These are phyloP conservation scores for Chlorencoelia australis DNA, from an alignment of 2,329 filamentous ascomycete genomes.

Conservation along the genomic window DNA sequence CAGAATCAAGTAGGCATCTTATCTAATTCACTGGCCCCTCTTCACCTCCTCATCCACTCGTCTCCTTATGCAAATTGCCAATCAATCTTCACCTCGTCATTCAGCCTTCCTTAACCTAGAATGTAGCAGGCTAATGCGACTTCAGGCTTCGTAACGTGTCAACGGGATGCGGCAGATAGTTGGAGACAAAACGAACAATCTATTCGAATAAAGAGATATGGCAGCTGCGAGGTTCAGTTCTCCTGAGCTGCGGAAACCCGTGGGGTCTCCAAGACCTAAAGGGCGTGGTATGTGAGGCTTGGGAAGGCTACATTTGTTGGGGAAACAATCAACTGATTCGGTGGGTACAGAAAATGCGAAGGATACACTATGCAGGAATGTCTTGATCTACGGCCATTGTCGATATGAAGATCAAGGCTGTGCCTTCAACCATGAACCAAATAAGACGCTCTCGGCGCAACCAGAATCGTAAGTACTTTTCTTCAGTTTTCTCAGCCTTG, in stretches of 20 bases:
- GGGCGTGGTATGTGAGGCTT: constrained; percentile 36
- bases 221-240: constrained; percentile 25
- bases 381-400: constrained; percentile 87
- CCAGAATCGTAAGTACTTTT: constrained; percentile 39
- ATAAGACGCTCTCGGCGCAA: constrained; percentile 42
- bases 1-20: constrained; percentile 22
- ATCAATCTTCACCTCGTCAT: background rate
- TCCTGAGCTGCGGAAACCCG: constrained; percentile 27
- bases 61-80: background rate
- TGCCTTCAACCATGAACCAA: constrained; percentile 77
- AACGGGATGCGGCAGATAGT: constrained; percentile 26
- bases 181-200: constrained; percentile 10
- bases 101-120: too few relatives aligned
- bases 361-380: constrained; percentile 84
- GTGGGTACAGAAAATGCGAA: constrained; percentile 56
- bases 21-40: background rate
- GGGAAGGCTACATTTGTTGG: background rate
- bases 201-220: constrained; percentile 17
- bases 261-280: constrained; percentile 48
- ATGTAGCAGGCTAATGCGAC: constrained; percentile 11
- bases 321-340: constrained; percentile 13
- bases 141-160: constrained; percentile 23
- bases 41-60: background rate
- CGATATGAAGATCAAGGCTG: constrained; percentile 84
- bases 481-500: constrained; percentile 4